These are phyloP conservation scores for Ballota nigra DNA, from an alignment of 257 asterid species.

Conservation along the genomic window DNA sequence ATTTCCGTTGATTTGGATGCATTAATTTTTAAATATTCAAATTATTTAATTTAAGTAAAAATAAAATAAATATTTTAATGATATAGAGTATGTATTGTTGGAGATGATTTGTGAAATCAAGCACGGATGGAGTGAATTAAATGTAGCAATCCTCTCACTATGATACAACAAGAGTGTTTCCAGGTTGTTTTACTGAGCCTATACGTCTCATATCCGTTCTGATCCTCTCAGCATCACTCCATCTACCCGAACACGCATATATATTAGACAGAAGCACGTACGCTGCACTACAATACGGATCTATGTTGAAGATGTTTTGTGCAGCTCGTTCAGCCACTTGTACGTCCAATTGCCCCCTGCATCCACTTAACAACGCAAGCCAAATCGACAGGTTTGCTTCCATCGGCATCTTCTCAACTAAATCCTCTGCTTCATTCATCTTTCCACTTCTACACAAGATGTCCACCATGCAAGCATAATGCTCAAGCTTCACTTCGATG, in stretches of 20 bases:
- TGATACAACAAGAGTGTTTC: conserved; percentile 41
- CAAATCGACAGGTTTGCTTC: conserved; percentile 55
- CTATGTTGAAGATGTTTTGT: conserved; percentile 35
- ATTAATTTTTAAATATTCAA: no score
- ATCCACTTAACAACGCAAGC: conserved; percentile 77
- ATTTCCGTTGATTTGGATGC: no score
- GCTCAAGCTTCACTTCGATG: conserved; percentile 57
- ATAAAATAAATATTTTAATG: no score
- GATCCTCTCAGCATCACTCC: conserved; percentile 68
- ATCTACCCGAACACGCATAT: conserved; percentile 64
- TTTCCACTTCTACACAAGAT: conserved; percentile 67
- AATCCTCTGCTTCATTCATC: conserved; percentile 60
- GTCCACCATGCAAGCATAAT: conserved; percentile 84
- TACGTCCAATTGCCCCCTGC: conserved; percentile 47
- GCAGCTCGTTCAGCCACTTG: conserved; percentile 71
- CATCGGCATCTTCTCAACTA: conserved; percentile 58
- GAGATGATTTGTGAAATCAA: no score
- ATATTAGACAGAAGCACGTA: conserved; percentile 63
- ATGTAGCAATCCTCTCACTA: conserved; percentile 66
- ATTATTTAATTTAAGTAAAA: no score
- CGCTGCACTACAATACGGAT: conserved; percentile 65
- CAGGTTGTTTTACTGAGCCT: conserved; percentile 55
- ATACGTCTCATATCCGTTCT: conserved; percentile 51
- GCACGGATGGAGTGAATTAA: no score
- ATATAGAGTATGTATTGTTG: no score